Conservation (phyloP, 208 protist species). For the Herpetomonas samuelpessoai region DNA sequence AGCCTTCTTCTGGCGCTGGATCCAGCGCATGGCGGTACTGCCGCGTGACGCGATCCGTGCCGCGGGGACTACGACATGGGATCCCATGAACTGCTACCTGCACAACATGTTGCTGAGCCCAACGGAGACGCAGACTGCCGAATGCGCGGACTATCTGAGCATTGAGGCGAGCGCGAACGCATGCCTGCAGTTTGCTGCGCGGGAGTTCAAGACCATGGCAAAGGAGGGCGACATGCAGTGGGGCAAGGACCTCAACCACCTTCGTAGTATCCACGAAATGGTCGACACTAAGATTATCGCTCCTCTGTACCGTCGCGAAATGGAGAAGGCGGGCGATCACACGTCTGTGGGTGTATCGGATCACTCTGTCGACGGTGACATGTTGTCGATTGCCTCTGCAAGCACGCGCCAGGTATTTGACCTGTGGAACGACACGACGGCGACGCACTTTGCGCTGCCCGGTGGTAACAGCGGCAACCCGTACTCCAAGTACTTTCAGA, state of each 20-base stretch:
- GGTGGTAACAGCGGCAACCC: conserved; percentile 64
- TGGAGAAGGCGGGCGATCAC: conserved; percentile 47
- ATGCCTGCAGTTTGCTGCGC: conserved; percentile 28
- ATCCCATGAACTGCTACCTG: conserved; percentile 24
- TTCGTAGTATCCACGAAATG: conserved; percentile 43
- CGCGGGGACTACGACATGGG: conserved; percentile 8
- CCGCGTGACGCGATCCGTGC: conserved; percentile 31
- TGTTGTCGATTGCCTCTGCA: conserved; percentile 40
- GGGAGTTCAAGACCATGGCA: conserved; percentile 26
- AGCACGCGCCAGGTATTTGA: conserved; percentile 59
- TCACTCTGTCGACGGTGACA: conserved; percentile 25
- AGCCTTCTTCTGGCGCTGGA: conserved; percentile 58
- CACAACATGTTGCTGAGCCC: conserved; percentile 23
- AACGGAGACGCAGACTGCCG: conserved; percentile 18
- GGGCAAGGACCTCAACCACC: conserved; percentile 53
- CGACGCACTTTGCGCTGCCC: conserved; percentile 38
- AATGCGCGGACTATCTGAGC: conserved; percentile 26
- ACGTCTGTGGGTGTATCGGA: conserved; percentile 45
- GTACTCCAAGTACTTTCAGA: conserved; percentile 56
- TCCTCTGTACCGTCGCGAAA: conserved; percentile 45
- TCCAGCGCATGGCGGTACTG: conserved; percentile 38
- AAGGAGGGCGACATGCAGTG: conserved; percentile 23
- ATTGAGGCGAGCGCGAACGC: conserved; percentile 12
- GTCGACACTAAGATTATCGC: conserved; percentile 26
- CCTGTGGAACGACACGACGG: conserved; percentile 21